Evolutionary conservation across 352 stramenopile species (phyloP), one percentile per base, ranked within the genome.

Genomic region (Phytophthora brassicae): DNA sequence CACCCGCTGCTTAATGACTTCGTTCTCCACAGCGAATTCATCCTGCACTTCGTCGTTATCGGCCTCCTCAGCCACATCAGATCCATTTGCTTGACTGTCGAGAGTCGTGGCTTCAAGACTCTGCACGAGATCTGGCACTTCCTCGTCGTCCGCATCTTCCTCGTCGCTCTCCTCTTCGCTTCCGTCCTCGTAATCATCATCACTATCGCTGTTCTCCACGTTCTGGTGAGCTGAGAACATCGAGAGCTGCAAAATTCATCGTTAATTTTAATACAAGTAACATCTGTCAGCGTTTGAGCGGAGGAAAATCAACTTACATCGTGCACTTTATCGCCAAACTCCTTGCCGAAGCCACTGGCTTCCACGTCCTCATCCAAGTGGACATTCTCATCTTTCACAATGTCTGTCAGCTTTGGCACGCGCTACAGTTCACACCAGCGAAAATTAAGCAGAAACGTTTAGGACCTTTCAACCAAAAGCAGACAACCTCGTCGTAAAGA

Each of bases 1-100:
- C 49, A 95, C 87, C 8, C 79, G 84, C 49, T 86, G 81, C 71
- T 93, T 93, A 49, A 91, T 93, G 36, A 88, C 65, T 51, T 93
- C 81, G 41, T 72, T 89, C 44, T 93, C 79, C 19, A 74, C 67
- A 23, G 74, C 70, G 26, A 86, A 68, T 9, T 68, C 43, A 41
- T 92, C 72, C 0, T 81, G 68, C 6, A 39, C 51, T 44, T 82
- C 73, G 14, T 72, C 62, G n/a, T 66, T 46, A n/a, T 77, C 69
- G 13, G 73, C 69, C 8, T 70, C 69, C 4, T 62, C 60, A 6
- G 64, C 66, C 17, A 79, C 56, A 26, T 74, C 60, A 5, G 62
- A 70, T 28, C 42, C 50, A 54, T 51, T 47, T n/a, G 38, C 44
- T 13, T 69, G 31, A 24, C 16, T 43, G 20, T 70, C 42, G 43